phyloP scores from a whole-genome alignment of 1,139 yeast species.

The Geotrichum cucujoidarum region DNA sequence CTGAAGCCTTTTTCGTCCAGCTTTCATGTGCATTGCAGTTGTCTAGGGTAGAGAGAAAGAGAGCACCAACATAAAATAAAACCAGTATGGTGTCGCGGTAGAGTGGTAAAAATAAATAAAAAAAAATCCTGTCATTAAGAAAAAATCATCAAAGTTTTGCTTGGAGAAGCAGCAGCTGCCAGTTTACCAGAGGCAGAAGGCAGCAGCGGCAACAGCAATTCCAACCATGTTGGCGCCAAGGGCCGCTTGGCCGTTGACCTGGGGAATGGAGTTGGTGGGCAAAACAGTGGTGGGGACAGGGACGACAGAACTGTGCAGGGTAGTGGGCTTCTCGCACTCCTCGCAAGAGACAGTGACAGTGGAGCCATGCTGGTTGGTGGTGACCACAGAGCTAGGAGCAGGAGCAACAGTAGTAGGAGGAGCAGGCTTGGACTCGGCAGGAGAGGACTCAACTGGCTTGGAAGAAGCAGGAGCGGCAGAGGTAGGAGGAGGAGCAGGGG shows the following conservation, averaged over 20 bases:
- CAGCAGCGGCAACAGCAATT: not conserved
- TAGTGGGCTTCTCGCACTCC: not conserved
- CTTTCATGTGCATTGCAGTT: no score
- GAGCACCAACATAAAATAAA: no score
- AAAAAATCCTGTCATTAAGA: no score
- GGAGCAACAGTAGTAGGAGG: conserved; percentile 1
- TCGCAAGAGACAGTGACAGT: not conserved
- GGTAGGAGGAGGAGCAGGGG: conserved; percentile 1
- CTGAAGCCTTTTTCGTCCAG: not conserved
- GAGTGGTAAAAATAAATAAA: no score
- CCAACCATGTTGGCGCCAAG: conserved; percentile 3
- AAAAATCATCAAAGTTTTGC: no score
- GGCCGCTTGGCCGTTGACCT: conserved; percentile 8
- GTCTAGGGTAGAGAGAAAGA: no score
- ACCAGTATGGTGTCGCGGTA: no score
- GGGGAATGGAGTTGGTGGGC: not conserved
- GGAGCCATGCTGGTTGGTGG: not conserved
- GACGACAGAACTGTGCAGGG: not conserved
- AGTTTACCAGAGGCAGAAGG: conserved; percentile 1
- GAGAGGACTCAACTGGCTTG: no score
- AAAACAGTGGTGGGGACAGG: not conserved
- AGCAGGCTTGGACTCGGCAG: not conserved
- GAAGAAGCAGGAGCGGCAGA: not conserved
- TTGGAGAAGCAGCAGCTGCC: no score
- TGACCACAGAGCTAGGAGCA: not conserved